Base-by-base conservation (phyloP, 352 stramenopile genomes). In the Globisporangium viniferum region DNA sequence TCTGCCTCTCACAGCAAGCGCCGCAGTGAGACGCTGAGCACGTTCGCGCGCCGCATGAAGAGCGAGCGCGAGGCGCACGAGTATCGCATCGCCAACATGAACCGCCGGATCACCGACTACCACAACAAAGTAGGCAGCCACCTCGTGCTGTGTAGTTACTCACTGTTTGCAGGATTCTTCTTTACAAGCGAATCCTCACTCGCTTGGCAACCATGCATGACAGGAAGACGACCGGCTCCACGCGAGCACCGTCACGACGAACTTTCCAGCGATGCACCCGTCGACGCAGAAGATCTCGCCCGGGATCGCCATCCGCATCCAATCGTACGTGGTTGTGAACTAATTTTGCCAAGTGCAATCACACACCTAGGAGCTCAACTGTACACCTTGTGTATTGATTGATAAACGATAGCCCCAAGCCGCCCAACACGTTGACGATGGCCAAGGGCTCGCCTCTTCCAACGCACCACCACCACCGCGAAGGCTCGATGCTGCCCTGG, bases 221-320 rank as follows among this genome's bases (percentile, higher is more conserved):
- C 62, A 94, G 86, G 81, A 91, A 72, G 79, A 81, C 20, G 77
- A 84, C 55, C 81, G 86, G 15, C 72, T 91, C 5, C 76, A 91
- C 27, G 82, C 84, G 39, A 85, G 70, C 49, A 92, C 81, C 0
- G 80, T 77, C 18, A 86, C 73, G 29, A 94, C 86, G 18, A 92
- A 92, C 62, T 94, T 93, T 49, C 84, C 86, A 22, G 86, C 81
- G 9, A 92, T 94, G 86, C 86, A 93, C 56, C 84, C 84, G n/a
- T 75, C 75, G 31, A 93, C 86, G 2, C 80, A 89, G 53, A 84
- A 80, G 62, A 93, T 92, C 58, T 90, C 80, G 7, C 74, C 79
- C 5, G 72, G 70, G 12, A 86, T 77, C 39, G 60, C 62, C n/a
- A 90, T 90, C 66, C 82, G 81, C 62, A 92, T 92, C 67, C 84